Conservation (phyloP, 306 rosid genomes). For the Castanea sativa region DNA sequence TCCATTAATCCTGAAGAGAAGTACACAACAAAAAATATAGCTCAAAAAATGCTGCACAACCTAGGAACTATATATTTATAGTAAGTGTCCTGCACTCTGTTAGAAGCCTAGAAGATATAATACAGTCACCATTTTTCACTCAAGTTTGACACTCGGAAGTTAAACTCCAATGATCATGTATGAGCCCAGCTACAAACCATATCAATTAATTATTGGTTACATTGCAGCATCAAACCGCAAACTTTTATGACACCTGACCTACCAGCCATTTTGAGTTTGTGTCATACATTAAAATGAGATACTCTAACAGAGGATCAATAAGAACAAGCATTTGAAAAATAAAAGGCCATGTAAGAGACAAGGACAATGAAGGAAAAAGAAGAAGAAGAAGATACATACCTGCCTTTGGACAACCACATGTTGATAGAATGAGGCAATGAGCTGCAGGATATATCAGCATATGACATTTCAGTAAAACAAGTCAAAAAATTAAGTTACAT, state of each 20-base stretch:
- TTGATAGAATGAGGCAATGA: conserved; percentile 92
- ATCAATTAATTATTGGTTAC: not conserved
- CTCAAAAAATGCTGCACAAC: too few species aligned
- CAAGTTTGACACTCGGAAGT: not conserved
- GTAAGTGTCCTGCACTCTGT: too few species aligned
- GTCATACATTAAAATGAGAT: not conserved
- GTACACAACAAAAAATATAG: too few species aligned
- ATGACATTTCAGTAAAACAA: conserved; percentile 26
- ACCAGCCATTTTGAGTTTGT: not conserved
- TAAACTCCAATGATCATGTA: not conserved
- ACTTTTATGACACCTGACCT: not conserved
- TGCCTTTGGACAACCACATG: conserved; percentile 96
- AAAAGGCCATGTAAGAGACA: conserved; percentile 6
- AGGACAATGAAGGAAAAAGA: not conserved
- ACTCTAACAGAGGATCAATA: conserved; percentile 5
- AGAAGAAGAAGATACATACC: conserved; percentile 50
- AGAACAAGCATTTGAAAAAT: not conserved
- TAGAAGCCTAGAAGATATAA: not conserved
- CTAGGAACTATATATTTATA: too few species aligned
- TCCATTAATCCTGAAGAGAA: too few species aligned
- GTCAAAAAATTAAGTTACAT: conserved; percentile 7
- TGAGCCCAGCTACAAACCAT: not conserved
- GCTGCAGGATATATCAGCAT: conserved; percentile 52
- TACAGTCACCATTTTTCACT: not conserved
- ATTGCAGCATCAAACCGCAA: not conserved